Evolutionary conservation across 495 filamentous ascomycete genomes (phyloP).

Genomic region (Cercophora sp.): DNA sequence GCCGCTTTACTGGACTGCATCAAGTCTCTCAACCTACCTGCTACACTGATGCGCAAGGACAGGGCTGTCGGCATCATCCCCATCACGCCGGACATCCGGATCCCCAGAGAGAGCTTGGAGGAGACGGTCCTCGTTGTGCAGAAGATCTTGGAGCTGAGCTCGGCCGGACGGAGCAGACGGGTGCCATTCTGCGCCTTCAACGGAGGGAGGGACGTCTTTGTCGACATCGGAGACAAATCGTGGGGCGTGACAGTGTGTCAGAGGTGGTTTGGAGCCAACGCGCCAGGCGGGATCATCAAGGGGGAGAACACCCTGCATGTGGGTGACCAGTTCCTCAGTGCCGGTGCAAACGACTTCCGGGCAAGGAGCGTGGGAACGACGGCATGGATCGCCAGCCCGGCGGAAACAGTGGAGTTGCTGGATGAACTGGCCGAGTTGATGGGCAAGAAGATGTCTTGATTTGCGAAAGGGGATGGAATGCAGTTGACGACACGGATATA

Average conservation of each 20-base stretch:
- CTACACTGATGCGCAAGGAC: conserved; percentile 79
- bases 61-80: conserved; percentile 90
- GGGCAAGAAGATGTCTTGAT: conserved; percentile 39
- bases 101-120: conserved; percentile 84
- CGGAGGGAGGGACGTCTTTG: conserved; percentile 93
- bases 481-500: too few species aligned
- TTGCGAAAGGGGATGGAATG: too few species aligned
- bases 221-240: conserved; percentile 97
- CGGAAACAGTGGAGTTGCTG: conserved; percentile 81
- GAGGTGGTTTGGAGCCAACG: conserved; percentile 65
- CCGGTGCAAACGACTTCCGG: conserved; percentile 96
- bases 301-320: conserved; percentile 70
- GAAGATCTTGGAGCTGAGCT: conserved; percentile 80
- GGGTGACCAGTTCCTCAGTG: conserved; percentile 93
- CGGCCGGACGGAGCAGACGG: conserved; percentile 38
- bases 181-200: conserved; percentile 99
- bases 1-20: conserved; percentile 75
- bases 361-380: conserved; percentile 62
- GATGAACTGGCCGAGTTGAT: conserved; percentile 69
- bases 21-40: conserved; percentile 68
- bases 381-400: conserved; percentile 88
- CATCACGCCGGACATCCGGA: conserved; percentile 50
- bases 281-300: conserved; percentile 32
- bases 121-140: conserved; percentile 94
- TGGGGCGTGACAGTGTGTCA: conserved; percentile 92